Conservation (phyloP, 2,329 filamentous ascomycete genomes). For the Aphanoascus verrucosus region DNA sequence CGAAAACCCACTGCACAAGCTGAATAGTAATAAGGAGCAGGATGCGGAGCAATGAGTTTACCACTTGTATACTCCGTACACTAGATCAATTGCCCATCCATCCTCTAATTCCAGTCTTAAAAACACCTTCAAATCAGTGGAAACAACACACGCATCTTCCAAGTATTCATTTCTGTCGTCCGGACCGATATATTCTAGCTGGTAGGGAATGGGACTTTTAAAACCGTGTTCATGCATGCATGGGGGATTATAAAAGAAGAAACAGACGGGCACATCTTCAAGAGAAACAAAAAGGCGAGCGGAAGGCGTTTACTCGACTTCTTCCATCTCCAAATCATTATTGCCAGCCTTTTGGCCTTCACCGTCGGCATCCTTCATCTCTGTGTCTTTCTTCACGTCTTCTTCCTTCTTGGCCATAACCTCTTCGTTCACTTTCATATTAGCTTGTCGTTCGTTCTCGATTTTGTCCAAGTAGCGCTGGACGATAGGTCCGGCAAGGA, state of each 20-base stretch:
- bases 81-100: neutral
- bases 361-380: conserved; percentile 51
- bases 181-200: conserved; percentile 1
- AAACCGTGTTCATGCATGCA: neutral
- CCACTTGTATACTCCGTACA: neutral
- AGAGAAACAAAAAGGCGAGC: neutral
- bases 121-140: conserved; percentile 1
- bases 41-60: neutral
- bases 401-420: conserved; percentile 49
- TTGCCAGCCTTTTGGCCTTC: conserved; percentile 11
- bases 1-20: neutral
- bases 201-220: neutral
- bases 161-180: conserved; percentile 1
- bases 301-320: conserved; percentile 14
- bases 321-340: conserved; percentile 13
- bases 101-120: conserved; percentile 8
- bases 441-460: conserved; percentile 70
- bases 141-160: neutral
- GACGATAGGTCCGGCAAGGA: conserved; percentile 78
- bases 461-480: conserved; percentile 94
- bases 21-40: neutral
- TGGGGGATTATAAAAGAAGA: neutral
- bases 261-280: neutral
- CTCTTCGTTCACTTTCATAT: conserved; percentile 56
- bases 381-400: conserved; percentile 39